Percentiles rank a stretch among this genome's conserved stretches.
Evolutionary conservation across 805 yeast species (phyloP).

Genomic region (Yamadazyma akitaensis): DNA sequence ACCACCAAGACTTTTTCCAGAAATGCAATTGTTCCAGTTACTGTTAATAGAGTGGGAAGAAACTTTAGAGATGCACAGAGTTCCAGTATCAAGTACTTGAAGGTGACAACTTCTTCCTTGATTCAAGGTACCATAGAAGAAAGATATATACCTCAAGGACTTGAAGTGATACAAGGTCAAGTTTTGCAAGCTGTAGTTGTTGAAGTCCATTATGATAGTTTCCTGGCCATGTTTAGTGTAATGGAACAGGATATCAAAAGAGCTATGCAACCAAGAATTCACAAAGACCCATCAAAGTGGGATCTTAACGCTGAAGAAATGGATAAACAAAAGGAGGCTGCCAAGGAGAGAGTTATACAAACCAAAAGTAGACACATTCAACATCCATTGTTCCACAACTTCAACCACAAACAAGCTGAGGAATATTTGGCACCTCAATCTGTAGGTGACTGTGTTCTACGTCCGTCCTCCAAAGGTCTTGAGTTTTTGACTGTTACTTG

Average conservation of each 20-base stretch:
- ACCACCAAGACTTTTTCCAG: constrained; percentile 61
- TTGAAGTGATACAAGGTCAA: constrained; percentile 56
- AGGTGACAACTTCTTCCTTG: constrained; percentile 40
- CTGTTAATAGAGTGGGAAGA: constrained; percentile 66
- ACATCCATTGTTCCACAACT: constrained; percentile 86
- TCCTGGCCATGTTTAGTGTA: constrained; percentile 73
- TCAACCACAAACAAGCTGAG: constrained; percentile 86
- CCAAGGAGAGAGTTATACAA: constrained; percentile 61
- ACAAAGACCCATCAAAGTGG: constrained; percentile 69
- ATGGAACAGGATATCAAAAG: constrained; percentile 59
- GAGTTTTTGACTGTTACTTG: constrained; percentile 91
- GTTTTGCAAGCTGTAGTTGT: constrained; percentile 82
- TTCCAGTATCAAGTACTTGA: constrained; percentile 40
- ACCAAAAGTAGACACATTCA: constrained; percentile 76
- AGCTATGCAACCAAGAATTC: constrained; percentile 45
- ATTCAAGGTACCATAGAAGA: constrained; percentile 45
- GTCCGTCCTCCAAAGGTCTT: constrained; percentile 90
- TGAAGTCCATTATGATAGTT: constrained; percentile 67
- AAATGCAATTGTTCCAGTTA: constrained; percentile 74
- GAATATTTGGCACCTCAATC: constrained; percentile 83
- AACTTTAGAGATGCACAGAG: constrained; percentile 49
- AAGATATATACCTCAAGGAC: constrained; percentile 43
- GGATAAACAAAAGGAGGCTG: constrained; percentile 57
- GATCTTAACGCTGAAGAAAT: constrained; percentile 68
- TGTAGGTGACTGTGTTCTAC: constrained; percentile 87